Evolutionary conservation across 257 asterid species (phyloP).

Genomic region (Scutellaria barbata): DNA sequence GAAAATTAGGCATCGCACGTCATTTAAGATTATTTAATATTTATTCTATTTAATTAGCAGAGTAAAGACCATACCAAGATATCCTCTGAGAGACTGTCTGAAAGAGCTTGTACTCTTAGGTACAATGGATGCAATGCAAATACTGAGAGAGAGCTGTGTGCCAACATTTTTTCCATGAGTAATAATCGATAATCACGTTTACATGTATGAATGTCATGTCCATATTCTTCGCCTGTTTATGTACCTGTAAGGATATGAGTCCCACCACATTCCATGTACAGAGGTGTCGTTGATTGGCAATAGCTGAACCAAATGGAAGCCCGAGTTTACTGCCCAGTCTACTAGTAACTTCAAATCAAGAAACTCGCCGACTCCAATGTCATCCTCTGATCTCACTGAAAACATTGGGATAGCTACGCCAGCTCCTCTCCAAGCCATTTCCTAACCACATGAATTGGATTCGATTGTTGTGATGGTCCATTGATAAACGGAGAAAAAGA

Average conservation of each 20-base stretch:
- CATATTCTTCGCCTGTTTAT: background rate
- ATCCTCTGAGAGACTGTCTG: conserved; percentile 66
- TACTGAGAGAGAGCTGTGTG: conserved; percentile 93
- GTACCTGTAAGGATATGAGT: conserved; percentile 98
- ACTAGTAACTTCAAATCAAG: conserved; percentile 92
- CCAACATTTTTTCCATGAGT: no score
- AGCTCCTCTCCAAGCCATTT: conserved; percentile 97
- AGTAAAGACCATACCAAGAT: conserved; percentile 57
- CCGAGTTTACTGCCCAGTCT: conserved; percentile 90
- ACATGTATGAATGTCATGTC: background rate
- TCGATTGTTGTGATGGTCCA: background rate
- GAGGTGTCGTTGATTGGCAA: conserved; percentile 97
- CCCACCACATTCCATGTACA: conserved; percentile 99
- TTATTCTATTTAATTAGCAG: conserved; percentile 15
- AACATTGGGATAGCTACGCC: conserved; percentile 98
- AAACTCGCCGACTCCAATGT: conserved; percentile 96
- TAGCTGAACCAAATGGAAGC: conserved; percentile 95
- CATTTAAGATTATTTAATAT: background rate
- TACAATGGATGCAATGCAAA: conserved; percentile 98
- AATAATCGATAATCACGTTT: background rate
- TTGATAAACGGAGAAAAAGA: background rate
- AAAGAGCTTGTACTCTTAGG: conserved; percentile 84
- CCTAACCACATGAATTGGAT: conserved; percentile 47
- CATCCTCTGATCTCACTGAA: conserved; percentile 87
- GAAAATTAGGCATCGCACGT: conserved; percentile 9